Base-by-base conservation (phyloP, 352 stramenopile genomes). In the Globisporangium abappressorium region DNA sequence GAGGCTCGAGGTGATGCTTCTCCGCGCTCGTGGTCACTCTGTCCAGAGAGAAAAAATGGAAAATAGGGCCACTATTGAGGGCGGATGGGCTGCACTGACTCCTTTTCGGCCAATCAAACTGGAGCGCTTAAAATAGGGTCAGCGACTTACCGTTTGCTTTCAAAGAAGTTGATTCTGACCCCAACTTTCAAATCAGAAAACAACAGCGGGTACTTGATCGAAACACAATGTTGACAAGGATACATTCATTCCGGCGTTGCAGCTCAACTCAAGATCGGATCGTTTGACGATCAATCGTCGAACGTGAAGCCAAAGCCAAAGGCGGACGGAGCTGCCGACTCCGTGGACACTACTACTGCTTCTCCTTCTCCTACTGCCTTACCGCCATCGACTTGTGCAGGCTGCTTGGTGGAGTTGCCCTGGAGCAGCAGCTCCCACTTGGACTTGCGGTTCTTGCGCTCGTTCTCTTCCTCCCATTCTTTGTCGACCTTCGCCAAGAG, bases 341-440 rank as follows among this genome's bases (percentile, higher is more conserved):
- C 22, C 9, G 43, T 0, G 9, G 41, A 20, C 20, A 24, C 15
- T 6, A 49, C 43, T 62, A n/a, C 18, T 3, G 33, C 20, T 30
- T 22, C 56, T 22, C 33, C 56, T 55, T 24, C 26, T 36, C 8
- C 28, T 33, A 2, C 41, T 26, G 20, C 5, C 9, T 22, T 56
- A 14, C 26, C 36, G 20, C 26, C 33, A 47, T 7, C 56, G 14
- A 5, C 1, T 30, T 20, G 22, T 9, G 30, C 18, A 28, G 26
- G 20, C 26, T 59, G 57, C 38, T 60, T 24, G 8, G 30, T 28
- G 1, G 38, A 51, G 22, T 38, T 57, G 6, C 62, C 62, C 8
- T 79, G 72, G 11, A 90, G 51, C 41, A 92, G 76, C 59, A 87
- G 57, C 69, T 90, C 79, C 84, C 84, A 92, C 74, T 91, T 92